Conservation (phyloP, 305 asterid species). For the Solanum chacoense region DNA sequence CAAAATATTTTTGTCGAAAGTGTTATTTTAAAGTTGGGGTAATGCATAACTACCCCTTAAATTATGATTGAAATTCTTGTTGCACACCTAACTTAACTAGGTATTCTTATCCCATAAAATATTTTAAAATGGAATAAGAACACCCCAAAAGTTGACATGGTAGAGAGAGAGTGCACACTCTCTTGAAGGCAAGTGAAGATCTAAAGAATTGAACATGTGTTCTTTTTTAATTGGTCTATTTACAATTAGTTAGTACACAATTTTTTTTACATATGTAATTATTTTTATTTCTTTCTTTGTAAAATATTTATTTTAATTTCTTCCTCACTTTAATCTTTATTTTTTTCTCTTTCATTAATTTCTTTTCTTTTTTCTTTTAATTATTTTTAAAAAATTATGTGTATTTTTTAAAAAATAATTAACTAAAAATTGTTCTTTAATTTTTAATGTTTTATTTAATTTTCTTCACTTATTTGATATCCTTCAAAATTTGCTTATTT, state of each 20-base stretch:
- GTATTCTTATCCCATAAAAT: background rate
- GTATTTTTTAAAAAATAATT: no score
- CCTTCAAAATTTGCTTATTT: background rate
- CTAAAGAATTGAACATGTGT: background rate
- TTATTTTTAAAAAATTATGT: no score
- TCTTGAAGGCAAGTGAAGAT: background rate
- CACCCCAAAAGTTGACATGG: background rate
- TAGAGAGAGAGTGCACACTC: background rate
- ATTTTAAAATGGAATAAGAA: background rate
- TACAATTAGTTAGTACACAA: background rate
- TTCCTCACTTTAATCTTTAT: background rate
- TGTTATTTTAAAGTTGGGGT: background rate
- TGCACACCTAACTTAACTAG: background rate
- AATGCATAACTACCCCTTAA: background rate
- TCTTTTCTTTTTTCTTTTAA: background rate
- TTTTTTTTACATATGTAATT: background rate
- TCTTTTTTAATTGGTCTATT: background rate
- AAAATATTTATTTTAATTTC: background rate
- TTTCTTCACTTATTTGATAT: background rate
- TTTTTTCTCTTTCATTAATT: background rate
- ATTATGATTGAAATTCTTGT: background rate
- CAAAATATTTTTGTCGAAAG: background rate
- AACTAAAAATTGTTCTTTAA: background rate
- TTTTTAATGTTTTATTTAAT: no score
- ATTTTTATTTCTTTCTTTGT: background rate